These are phyloP conservation scores for Hordeum vulgare DNA, from an alignment of 176 grass and related monocot species.

Conservation along the genomic window DNA sequence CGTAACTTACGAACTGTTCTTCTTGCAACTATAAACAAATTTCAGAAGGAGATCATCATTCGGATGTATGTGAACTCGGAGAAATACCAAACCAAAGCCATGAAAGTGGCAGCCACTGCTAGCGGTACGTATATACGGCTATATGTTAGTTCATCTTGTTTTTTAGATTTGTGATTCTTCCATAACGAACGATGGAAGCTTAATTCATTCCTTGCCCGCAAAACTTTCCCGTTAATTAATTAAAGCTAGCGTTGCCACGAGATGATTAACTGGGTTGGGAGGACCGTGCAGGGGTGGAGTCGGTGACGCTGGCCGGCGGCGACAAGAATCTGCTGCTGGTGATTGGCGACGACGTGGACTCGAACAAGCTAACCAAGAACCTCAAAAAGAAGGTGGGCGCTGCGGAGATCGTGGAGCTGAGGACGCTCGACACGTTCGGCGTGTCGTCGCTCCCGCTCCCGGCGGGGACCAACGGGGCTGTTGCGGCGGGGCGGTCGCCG, in stretches of 20 bases:
- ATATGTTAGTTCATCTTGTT: not conserved
- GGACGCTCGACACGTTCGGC: slow-evolving; percentile 36
- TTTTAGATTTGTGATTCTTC: not conserved
- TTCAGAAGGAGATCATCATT: slow-evolving; percentile 53
- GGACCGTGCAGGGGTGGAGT: slow-evolving; percentile 34
- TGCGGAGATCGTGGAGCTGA: slow-evolving; percentile 43
- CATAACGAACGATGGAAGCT: not conserved
- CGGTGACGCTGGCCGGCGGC: slow-evolving; percentile 32
- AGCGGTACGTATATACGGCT: not conserved
- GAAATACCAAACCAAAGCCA: slow-evolving; percentile 36
- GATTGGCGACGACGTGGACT: slow-evolving; percentile 41
- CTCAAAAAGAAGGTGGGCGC: slow-evolving; percentile 33
- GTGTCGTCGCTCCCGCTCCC: not conserved
- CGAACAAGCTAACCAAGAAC: slow-evolving; percentile 39
- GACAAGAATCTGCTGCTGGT: slow-evolving; percentile 49
- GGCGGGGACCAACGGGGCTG: not conserved
- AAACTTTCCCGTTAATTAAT: not conserved
- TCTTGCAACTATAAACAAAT: not conserved
- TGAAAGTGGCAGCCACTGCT: slow-evolving; percentile 36
- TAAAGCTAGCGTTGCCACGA: too few relatives aligned
- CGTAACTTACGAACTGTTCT: not conserved
- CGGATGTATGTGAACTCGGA: slow-evolving; percentile 27
- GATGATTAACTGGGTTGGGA: not conserved
- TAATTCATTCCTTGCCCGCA: not conserved
- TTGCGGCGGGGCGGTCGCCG: not conserved